Percentiles rank a stretch among this genome's conserved stretches.
These are phyloP conservation scores for Ceratocystis albifundus DNA, from an alignment of 2,329 filamentous ascomycete species.

Conservation along the genomic window DNA sequence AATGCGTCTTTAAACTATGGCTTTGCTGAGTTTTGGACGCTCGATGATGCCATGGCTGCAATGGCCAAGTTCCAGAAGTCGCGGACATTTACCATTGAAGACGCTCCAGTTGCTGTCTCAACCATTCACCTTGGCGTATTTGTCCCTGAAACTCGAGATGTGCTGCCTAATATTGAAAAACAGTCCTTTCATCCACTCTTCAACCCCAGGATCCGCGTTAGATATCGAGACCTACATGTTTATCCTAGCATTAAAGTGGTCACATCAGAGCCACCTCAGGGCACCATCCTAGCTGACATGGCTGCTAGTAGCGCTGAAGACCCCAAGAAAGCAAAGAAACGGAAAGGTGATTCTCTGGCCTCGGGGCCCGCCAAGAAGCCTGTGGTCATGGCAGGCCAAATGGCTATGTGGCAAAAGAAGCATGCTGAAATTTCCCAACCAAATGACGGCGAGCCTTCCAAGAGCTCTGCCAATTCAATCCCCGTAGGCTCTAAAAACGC, in stretches of 20 bases:
- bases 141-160: conserved; percentile 54
- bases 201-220: conserved; percentile 55
- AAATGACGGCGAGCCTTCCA: neutral
- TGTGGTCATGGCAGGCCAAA: conserved; percentile 34
- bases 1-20: conserved; percentile 70
- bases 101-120: conserved; percentile 56
- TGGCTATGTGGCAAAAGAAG: conserved; percentile 38
- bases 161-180: conserved; percentile 43
- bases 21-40: conserved; percentile 69
- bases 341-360: conserved; percentile 38
- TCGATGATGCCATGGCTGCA: conserved; percentile 65
- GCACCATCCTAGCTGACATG: conserved; percentile 25
- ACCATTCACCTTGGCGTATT: conserved; percentile 82
- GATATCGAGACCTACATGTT: conserved; percentile 65
- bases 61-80: conserved; percentile 59
- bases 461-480: conserved; percentile 17
- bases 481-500: conserved; percentile 10
- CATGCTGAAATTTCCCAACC: conserved; percentile 32
- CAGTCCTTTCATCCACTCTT: conserved; percentile 60
- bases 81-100: conserved; percentile 66
- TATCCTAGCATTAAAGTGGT: conserved; percentile 57
- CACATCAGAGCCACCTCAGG: conserved; percentile 34
- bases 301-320: conserved; percentile 25
- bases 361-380: conserved; percentile 31
- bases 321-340: conserved; percentile 40